Conservation (phyloP, 129 eudicot genomes). For the Flaveria ramosissima region DNA sequence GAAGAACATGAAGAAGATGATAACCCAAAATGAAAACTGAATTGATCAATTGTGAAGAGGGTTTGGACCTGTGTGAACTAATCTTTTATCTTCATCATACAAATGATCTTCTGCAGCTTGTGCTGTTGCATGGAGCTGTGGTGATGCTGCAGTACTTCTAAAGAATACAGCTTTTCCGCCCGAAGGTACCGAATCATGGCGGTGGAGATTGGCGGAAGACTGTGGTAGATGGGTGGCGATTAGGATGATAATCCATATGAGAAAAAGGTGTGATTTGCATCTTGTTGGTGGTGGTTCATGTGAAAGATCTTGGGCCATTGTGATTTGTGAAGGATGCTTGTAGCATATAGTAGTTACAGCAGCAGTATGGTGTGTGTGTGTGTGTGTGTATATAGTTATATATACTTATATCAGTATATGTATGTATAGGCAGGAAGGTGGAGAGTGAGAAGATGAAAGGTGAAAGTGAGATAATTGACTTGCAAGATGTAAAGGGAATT, state of each 20-base stretch:
- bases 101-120: conserved; percentile 5
- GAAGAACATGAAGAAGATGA: conserved; percentile 30
- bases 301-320: conserved; percentile 37
- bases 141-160: neutral
- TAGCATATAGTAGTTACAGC: neutral
- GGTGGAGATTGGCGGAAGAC: conserved; percentile 35
- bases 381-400: neutral
- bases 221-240: conserved; percentile 38
- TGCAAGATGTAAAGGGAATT: too few relatives aligned
- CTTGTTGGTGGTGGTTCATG: conserved; percentile 4
- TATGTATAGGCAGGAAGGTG: neutral
- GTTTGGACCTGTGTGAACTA: conserved; percentile 59
- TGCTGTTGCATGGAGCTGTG: conserved; percentile 26
- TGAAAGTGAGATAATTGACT: too few relatives aligned
- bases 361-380: neutral
- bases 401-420: neutral
- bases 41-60: conserved; percentile 26
- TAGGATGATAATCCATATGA: conserved; percentile 43
- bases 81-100: conserved; percentile 62
- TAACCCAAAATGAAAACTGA: neutral
- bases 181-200: conserved; percentile 6
- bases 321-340: conserved; percentile 35
- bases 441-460: too few relatives aligned
- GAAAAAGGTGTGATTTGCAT: conserved; percentile 36
- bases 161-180: conserved; percentile 45